phyloP scores from a whole-genome alignment of 306 rosid genomes.

The Dryas alaskensis region DNA sequence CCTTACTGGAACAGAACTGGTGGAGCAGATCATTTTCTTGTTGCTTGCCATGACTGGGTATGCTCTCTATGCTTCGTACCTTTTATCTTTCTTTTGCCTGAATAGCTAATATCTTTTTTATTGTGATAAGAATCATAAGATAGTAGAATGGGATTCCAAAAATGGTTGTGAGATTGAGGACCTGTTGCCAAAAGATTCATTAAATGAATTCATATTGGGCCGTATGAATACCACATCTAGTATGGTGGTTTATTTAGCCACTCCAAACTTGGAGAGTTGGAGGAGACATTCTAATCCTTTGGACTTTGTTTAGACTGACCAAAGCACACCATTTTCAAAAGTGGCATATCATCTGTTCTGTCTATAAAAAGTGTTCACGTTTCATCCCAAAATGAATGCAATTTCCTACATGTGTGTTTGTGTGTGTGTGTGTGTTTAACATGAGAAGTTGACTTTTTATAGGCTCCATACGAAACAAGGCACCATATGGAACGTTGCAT shows the following conservation, averaged over 20 bases:
- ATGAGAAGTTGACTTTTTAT: conserved; percentile 19
- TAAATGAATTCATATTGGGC: background rate
- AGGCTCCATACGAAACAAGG: conserved; percentile 97
- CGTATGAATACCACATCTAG: background rate
- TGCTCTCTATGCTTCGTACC: conserved; percentile 18
- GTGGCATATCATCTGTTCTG: background rate
- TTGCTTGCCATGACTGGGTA: conserved; percentile 99
- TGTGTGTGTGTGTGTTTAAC: conserved; percentile 16
- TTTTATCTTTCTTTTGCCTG: background rate
- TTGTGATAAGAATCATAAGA: background rate
- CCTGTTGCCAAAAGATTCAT: background rate
- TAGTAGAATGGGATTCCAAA: background rate
- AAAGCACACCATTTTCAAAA: background rate
- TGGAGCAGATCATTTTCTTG: conserved; percentile 97
- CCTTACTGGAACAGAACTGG: conserved; percentile 73
- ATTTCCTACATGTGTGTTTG: conserved; percentile 2
- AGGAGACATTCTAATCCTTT: background rate
- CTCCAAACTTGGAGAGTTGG: background rate
- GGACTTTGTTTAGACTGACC: background rate
- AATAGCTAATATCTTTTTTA: background rate
- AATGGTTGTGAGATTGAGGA: background rate
- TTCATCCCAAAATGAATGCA: background rate
- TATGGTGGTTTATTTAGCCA: background rate
- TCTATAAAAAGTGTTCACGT: background rate
- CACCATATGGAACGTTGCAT: conserved; percentile 97